Conservation (phyloP, 352 stramenopile genomes). For the Thraustochytrium sp. region DNA sequence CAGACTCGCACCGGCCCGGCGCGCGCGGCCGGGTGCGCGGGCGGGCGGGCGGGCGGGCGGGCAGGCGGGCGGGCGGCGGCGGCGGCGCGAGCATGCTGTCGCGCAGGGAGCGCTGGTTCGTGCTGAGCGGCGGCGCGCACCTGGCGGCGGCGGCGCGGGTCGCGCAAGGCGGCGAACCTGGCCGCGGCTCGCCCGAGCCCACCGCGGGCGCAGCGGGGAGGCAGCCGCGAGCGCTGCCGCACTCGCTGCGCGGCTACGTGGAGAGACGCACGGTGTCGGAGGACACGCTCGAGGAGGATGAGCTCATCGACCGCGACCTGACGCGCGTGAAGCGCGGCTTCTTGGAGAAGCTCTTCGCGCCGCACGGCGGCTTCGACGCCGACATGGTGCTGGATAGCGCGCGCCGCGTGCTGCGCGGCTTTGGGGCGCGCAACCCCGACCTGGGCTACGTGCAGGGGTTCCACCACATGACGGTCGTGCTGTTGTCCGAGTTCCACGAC, state of each 20-base stretch:
- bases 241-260: background rate
- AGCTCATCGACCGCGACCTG: background rate
- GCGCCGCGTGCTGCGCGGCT: background rate
- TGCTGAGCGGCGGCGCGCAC: background rate
- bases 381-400: background rate
- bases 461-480: background rate
- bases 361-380: background rate
- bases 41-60: too few species aligned
- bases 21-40: too few species aligned
- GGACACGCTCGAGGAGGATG: background rate
- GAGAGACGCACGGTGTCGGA: background rate
- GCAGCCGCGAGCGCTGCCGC: too few species aligned
- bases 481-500: slow-evolving; percentile 2
- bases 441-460: slow-evolving; percentile 24
- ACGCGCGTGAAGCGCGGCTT: background rate
- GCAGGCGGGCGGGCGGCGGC: too few species aligned
- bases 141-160: background rate
- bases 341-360: background rate
- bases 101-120: slow-evolving; percentile 14
- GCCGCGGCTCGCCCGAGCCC: background rate
- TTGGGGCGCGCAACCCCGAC: background rate
- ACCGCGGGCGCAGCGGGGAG: background rate
- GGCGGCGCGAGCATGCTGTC: too few species aligned
- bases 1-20: too few species aligned
- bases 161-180: background rate